A percentile compares a stretch with the other conserved stretches of the same genome.
These are phyloP conservation scores for Hypoxylon trugodes DNA, from an alignment of 495 filamentous ascomycete genomes.

Conservation along the genomic window DNA sequence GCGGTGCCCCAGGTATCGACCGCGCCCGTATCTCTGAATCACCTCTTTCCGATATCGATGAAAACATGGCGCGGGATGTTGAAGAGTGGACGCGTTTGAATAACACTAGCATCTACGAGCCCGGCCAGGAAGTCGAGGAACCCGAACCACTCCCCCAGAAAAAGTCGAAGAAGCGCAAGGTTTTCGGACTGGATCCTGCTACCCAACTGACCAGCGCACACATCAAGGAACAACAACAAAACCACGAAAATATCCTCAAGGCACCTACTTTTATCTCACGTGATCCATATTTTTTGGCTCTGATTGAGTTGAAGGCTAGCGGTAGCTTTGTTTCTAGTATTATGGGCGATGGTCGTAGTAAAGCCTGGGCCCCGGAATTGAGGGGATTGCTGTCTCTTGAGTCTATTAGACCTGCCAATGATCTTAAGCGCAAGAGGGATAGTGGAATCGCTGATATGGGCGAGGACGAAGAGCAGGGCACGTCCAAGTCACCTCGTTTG, in stretches of 20 bases:
- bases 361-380: slow-evolving; percentile 89
- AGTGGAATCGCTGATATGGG: slow-evolving; percentile 83
- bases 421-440: slow-evolving; percentile 93
- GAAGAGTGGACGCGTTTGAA: slow-evolving; percentile 63
- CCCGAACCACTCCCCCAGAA: slow-evolving; percentile 70
- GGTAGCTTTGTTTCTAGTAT: slow-evolving; percentile 86
- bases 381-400: slow-evolving; percentile 85
- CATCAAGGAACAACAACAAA: slow-evolving; percentile 81
- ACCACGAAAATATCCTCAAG: slow-evolving; percentile 82
- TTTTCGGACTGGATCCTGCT: slow-evolving; percentile 73
- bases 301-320: slow-evolving; percentile 89
- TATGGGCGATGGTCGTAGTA: slow-evolving; percentile 77
- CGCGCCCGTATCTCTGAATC: slow-evolving; percentile 70
- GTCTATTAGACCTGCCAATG: slow-evolving; percentile 75
- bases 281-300: slow-evolving; percentile 81
- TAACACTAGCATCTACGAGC: slow-evolving; percentile 61
- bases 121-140: slow-evolving; percentile 60
- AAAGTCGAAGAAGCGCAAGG: slow-evolving; percentile 77
- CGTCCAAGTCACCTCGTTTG: slow-evolving; percentile 70
- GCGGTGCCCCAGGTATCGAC: slow-evolving; percentile 53
- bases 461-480: slow-evolving; percentile 66
- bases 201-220: slow-evolving; percentile 64
- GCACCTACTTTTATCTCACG: slow-evolving; percentile 80
- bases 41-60: slow-evolving; percentile 75
- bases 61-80: slow-evolving; percentile 59